A percentile compares a stretch with the other conserved stretches of the same genome.
Conservation (phyloP, 352 stramenopile species). For the Plasmopara muralis region DNA sequence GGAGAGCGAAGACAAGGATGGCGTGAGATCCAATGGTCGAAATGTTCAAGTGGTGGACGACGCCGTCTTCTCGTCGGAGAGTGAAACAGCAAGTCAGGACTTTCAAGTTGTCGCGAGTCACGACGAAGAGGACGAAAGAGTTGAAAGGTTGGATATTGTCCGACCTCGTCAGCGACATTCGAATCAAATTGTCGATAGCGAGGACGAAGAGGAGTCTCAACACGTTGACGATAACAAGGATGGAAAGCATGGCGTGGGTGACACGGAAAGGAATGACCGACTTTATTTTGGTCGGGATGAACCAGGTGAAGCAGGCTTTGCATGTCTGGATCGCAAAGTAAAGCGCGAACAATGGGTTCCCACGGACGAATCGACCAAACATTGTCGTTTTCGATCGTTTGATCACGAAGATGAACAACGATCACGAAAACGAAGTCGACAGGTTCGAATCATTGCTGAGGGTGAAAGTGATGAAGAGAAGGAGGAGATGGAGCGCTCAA, state of each 20-base stretch:
- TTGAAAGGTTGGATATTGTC: conserved; percentile 7
- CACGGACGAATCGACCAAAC: conserved; percentile 23
- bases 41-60: conserved; percentile 23
- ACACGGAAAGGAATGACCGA: too few species aligned
- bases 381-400: not conserved
- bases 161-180: conserved; percentile 19
- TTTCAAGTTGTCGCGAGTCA: conserved; percentile 5
- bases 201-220: conserved; percentile 14
- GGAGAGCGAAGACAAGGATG: conserved; percentile 15
- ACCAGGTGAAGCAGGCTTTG: too few species aligned
- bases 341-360: conserved; percentile 24
- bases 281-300: too few species aligned
- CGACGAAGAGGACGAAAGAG: conserved; percentile 11
- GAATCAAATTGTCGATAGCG: conserved; percentile 35
- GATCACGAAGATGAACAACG: conserved; percentile 1
- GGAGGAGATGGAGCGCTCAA: conserved; percentile 7
- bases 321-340: conserved; percentile 8
- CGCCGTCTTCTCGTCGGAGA: conserved; percentile 15
- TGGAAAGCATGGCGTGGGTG: too few species aligned
- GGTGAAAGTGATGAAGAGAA: conserved; percentile 32
- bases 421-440: conserved; percentile 17
- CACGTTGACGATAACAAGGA: not conserved
- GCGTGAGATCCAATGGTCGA: conserved; percentile 10
- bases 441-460: conserved; percentile 25
- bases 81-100: conserved; percentile 5